Base-by-base conservation (phyloP, 306 rosid species). In the Cicer pinnatifidum region DNA sequence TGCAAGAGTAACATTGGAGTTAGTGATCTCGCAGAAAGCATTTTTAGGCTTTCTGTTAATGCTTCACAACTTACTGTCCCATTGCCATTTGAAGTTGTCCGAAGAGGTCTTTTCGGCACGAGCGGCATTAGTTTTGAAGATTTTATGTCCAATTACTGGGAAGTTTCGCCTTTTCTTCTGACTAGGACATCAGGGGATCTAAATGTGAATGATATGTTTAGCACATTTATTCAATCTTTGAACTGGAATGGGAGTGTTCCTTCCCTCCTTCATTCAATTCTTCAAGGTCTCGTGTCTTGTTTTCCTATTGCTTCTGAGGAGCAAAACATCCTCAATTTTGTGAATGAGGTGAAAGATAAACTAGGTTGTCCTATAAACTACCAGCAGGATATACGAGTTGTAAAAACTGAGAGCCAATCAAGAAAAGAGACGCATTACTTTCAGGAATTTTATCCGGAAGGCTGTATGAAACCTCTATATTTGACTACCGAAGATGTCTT, bases 261-360 rank as follows among this genome's bases (percentile, higher is more conserved):
- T 48, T 85, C 86, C 78, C 84, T 85, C 54, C 64, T 92, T 67
- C 81, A 89, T 52, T 72, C 92, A 35, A 69, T 83, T 54, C 91
- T 90, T 79, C 83, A 28, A 50, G 83, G 76, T 67, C 67, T 82
- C 15, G 89, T 85, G 78, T 87, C 98, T 68, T 92, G 96, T 86
- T 84, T 83, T 44, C 98, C 96, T 47, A 84, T 88, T 80, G 88
- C 92, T 78, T 88, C 92, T 13, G 96, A 90, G 81, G 98, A 92
- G 80, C 72, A 84, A 8, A 83, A 86, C 72, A 86, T 90, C 60
- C 84, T 84, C 58, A 75, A 75, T 76, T 92, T 88, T 72, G 57
- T 92, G 71, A 84, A 77, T 59, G 96, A 90, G 79, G 89, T 75
- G 68, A 85, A 80, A 59, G 78, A 57, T 65, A 85, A 75, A 78